Evolutionary conservation across 352 stramenopile genomes (phyloP), one percentile per base, ranked within the genome.

Genomic region (Chrysophaeum taylorii): DNA sequence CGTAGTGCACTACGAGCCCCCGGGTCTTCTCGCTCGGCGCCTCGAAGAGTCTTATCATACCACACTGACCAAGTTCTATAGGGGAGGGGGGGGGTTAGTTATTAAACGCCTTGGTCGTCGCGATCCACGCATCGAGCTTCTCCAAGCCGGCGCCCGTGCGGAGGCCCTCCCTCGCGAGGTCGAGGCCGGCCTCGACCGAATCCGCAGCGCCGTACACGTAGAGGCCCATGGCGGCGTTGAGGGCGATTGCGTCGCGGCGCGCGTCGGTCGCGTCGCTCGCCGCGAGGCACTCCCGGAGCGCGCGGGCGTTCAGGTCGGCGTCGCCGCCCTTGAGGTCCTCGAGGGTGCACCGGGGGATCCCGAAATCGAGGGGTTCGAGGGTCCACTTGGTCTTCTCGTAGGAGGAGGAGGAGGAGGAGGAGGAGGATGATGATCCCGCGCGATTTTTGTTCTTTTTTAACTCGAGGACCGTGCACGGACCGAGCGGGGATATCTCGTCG

Each of bases 401-500:
- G n/a, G n/a, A n/a, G n/a, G n/a, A n/a, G n/a, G n/a, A n/a, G n/a
- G n/a, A n/a, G n/a, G n/a, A n/a, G n/a, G n/a, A n/a, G n/a, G n/a
- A n/a, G n/a, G n/a, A n/a, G n/a, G n/a, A n/a, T n/a, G n/a, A n/a
- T n/a, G n/a, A n/a, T n/a, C n/a, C n/a, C 21, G 74, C 62, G 74
- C 68, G 64, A 7, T 42, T 29, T 0, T 5, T 31, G 29, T 21
- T 45, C 16, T 31, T 16, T 23, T 75, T 80, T 42, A 83, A 75
- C 78, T 88, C 87, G 37, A 90, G 69, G 73, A 92, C 84, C 36
- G 75, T 86, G 18, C 83, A 87, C 33, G 84, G 81, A 18, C 94
- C 94, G 41, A 99, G 86, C 31, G 94, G 92, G 77, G 93, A 96
- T 64, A 99, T 94, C 76, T 99, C 95, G 81, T 99, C 95, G n/a